Evolutionary conservation across 1,139 yeast species (phyloP).

Genomic region (Saccharomyces hybrid): DNA sequence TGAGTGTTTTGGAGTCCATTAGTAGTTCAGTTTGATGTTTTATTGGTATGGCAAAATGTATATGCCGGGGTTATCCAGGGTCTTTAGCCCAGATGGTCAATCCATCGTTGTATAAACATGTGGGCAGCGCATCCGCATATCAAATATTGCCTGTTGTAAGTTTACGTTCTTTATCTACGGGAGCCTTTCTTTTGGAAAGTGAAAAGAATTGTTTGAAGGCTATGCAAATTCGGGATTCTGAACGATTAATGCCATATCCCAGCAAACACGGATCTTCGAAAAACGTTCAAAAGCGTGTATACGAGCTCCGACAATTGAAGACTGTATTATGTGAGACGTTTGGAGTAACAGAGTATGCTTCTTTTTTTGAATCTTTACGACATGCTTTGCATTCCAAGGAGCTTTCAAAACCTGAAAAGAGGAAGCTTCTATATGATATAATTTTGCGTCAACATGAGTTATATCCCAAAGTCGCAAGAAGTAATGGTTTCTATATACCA

Average conservation of each 20-base stretch:
- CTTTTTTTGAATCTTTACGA: conserved; percentile 9
- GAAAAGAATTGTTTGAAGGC: neutral
- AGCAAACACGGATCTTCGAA: neutral
- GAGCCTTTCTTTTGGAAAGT: neutral
- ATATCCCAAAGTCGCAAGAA: conserved; percentile 11
- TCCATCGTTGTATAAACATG: neutral
- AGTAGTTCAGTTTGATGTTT: neutral
- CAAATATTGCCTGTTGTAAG: neutral
- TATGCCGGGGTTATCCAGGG: neutral
- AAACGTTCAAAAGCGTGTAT: neutral
- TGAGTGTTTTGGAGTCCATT: neutral
- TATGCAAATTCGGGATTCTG: neutral
- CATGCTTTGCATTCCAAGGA: conserved; percentile 4
- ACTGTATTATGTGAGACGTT: neutral
- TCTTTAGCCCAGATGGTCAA: neutral
- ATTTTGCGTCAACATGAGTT: conserved; percentile 16
- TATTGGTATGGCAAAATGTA: neutral
- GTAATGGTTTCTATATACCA: conserved; percentile 17
- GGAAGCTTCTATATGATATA: conserved; percentile 10
- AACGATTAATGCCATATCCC: neutral
- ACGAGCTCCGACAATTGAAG: neutral
- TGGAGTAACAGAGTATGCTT: conserved; percentile 3
- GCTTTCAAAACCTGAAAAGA: conserved; percentile 8
- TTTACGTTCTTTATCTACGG: neutral
- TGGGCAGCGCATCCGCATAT: neutral